A percentile compares a stretch with the other conserved stretches of the same genome.
These are phyloP conservation scores for Pichia kudriavzevii DNA, from an alignment of 1,139 yeast species.

Conservation along the genomic window DNA sequence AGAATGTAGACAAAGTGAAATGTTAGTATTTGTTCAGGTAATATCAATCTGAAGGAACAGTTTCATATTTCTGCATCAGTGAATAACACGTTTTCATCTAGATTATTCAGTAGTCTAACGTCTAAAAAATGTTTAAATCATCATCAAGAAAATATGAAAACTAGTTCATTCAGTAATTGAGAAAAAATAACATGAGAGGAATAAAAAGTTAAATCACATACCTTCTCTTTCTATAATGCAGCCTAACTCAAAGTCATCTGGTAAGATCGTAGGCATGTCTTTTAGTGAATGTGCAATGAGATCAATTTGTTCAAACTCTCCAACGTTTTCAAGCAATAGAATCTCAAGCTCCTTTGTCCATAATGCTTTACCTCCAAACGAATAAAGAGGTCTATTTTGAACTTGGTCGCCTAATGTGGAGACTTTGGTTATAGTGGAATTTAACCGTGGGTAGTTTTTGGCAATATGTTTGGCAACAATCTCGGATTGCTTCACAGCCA, in stretches of 20 bases:
- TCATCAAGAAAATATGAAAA: constrained; percentile 15
- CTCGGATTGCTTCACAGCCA: constrained; percentile 84
- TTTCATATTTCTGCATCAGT: constrained; percentile 7
- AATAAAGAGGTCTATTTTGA: constrained; percentile 76
- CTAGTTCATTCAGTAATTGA: constrained; percentile 1
- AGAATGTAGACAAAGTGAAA: neutral
- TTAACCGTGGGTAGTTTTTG: constrained; percentile 49
- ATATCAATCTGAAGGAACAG: neutral
- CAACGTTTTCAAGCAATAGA: constrained; percentile 52
- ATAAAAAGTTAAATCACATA: constrained; percentile 18
- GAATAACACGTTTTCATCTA: constrained; percentile 31
- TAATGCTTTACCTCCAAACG: constrained; percentile 91
- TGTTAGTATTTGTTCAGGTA: constrained; percentile 11
- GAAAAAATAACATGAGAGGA: neutral
- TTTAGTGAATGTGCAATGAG: constrained; percentile 89
- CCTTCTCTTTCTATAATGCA: constrained; percentile 76
- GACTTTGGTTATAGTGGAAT: constrained; percentile 69
- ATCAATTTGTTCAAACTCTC: constrained; percentile 66
- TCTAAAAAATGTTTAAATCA: constrained; percentile 31
- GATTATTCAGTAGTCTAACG: constrained; percentile 46
- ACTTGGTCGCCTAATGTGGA: constrained; percentile 87
- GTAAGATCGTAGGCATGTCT: constrained; percentile 90
- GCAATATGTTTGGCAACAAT: constrained; percentile 58
- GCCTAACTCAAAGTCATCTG: constrained; percentile 85
- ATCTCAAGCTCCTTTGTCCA: constrained; percentile 96